Conservation (phyloP, 352 stramenopile species). For the Phytophthora brassicae region DNA sequence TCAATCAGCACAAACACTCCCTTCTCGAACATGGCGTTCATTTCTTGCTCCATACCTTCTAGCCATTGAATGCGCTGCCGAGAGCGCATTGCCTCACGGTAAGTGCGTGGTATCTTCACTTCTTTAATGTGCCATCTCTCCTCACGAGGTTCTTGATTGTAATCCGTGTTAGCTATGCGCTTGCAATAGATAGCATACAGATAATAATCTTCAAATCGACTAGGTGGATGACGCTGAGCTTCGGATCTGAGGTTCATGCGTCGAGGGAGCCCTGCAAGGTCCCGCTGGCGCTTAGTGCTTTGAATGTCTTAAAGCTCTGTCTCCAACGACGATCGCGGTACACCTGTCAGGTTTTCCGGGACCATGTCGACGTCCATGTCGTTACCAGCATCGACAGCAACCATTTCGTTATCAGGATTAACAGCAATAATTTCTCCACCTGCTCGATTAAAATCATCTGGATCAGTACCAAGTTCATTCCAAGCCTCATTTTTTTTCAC, state of each 20-base stretch:
- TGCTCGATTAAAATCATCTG: too few species aligned
- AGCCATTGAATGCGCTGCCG: neutral
- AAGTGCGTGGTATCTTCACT: neutral
- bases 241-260: neutral
- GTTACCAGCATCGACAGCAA: too few species aligned
- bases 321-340: too few species aligned
- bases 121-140: neutral
- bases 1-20: neutral
- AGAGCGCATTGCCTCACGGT: neutral
- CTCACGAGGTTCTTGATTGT: neutral
- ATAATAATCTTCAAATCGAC: neutral
- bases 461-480: too few species aligned
- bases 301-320: too few species aligned
- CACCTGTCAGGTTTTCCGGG: too few species aligned
- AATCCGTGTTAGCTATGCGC: neutral
- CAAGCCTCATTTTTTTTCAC: too few species aligned
- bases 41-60: neutral
- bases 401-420: too few species aligned
- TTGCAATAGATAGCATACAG: neutral
- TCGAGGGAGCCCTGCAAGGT: neutral
- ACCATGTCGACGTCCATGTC: too few species aligned
- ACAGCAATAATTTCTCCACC: too few species aligned
- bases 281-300: neutral
- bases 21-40: conserved; percentile 1
- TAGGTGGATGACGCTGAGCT: neutral